Base-by-base conservation (phyloP, 306 rosid genomes). In the Lotus japonicus region DNA sequence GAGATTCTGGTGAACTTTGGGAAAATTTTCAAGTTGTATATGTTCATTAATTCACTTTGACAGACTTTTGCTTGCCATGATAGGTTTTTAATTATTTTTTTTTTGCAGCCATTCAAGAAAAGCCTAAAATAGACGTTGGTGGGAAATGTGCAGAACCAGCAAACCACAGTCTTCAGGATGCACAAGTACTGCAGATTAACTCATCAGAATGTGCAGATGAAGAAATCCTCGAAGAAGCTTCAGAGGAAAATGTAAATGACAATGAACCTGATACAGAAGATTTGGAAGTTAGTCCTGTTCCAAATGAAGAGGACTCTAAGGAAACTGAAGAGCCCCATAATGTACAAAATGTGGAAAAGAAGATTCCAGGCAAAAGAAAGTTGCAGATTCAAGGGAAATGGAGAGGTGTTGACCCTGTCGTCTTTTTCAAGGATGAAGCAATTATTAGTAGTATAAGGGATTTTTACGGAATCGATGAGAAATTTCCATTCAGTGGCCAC, bases 391-490 rank as follows among this genome's bases (percentile, higher is more conserved):
- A 91, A 68, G 99, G 99, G 35, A 85, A 80, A 79, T 95, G 99
- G 99, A 95, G 77, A 88, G 99, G 97, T 14, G 97, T 95, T 60
- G 97, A 95, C 50, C 99, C 99, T 49, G 97, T 95, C 26, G 83
- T 95, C 65, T 85, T 91, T 78, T 88, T 95, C 70, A 85, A 85
- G 74, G 92, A 90, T 78, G 97, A 95, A 77, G 70, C 76, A 21
- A 65, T 86, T 33, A 70, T 91, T 71, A 68, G 74, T 67, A 84
- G 92, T 78, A 91, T 95, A 79, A 87, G 72, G 87, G 76, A 83
- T 53, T 95, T 95, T 75, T 95, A 95, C 44, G 97, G 99, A 54
- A 88, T 95, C 50, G 79, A 81, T 39, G 92, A 80, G 63, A 57
- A 79, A 43, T 95, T 95, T 82, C 95, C 96, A 11, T 87, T 95